Percentiles rank a stretch among this genome's conserved stretches.
These are phyloP conservation scores for Hyaloperonospora arabidopsidis DNA, from an alignment of 352 stramenopile species.

Conservation along the genomic window DNA sequence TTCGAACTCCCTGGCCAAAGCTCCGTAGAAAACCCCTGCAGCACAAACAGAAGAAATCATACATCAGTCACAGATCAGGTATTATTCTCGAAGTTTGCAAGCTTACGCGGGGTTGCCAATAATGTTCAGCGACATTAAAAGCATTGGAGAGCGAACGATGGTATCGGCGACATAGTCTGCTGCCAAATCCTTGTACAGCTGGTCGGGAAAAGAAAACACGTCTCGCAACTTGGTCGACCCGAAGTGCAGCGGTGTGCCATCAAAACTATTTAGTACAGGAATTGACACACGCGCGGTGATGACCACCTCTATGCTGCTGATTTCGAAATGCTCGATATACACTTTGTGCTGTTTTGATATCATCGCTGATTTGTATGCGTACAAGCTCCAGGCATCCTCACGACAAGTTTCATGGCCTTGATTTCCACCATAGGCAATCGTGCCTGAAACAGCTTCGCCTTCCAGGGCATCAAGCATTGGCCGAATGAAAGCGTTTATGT, in stretches of 20 bases:
- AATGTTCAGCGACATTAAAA: slow-evolving; percentile 83
- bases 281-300: slow-evolving; percentile 73
- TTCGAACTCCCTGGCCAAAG: slow-evolving; percentile 55
- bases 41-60: slow-evolving; percentile 1
- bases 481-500: slow-evolving; percentile 38
- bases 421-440: not conserved
- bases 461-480: slow-evolving; percentile 35
- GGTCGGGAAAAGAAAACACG: slow-evolving; percentile 66
- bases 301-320: slow-evolving; percentile 53
- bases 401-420: not conserved
- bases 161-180: slow-evolving; percentile 77
- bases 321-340: slow-evolving; percentile 50
- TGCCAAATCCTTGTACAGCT: slow-evolving; percentile 75
- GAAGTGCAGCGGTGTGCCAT: slow-evolving; percentile 68
- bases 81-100: not conserved
- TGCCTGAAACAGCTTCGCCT: slow-evolving; percentile 12
- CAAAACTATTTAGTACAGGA: slow-evolving; percentile 74
- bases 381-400: slow-evolving; percentile 14
- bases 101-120: slow-evolving; percentile 80
- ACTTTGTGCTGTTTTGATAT: slow-evolving; percentile 46
- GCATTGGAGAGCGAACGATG: slow-evolving; percentile 65
- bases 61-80: slow-evolving; percentile 4
- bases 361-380: slow-evolving; percentile 14
- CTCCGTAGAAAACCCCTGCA: slow-evolving; percentile 69
- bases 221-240: slow-evolving; percentile 43